Conservation (phyloP, 768 basidiomycete genomes). For the Tremella fuciformis region DNA sequence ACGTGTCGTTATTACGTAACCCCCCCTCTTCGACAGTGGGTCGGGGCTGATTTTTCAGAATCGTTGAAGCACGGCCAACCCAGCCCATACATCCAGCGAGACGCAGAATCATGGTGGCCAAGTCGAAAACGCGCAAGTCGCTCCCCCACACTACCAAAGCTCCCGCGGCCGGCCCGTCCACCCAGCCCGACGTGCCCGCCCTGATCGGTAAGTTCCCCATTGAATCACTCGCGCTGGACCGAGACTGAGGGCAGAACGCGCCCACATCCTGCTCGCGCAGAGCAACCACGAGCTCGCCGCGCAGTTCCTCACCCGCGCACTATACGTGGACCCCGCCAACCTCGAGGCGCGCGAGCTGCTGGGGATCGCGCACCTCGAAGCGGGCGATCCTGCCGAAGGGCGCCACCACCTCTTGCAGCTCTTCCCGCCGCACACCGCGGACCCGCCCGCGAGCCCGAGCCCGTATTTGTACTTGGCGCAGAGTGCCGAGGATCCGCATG, state of each 20-base stretch:
- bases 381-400: constrained; percentile 59
- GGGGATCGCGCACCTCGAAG: constrained; percentile 74
- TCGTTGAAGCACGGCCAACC: too few relatives aligned
- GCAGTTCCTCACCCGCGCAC: constrained; percentile 66
- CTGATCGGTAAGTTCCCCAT: constrained; percentile 3
- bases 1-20: too few relatives aligned
- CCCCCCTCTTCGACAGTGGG: too few relatives aligned
- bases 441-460: constrained; percentile 60
- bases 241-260: constrained; percentile 57
- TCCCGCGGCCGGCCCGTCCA: background rate
- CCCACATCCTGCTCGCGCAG: constrained; percentile 74
- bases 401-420: constrained; percentile 61
- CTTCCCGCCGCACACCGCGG: constrained; percentile 56
- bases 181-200: background rate
- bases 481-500: constrained; percentile 69
- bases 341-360: constrained; percentile 73
- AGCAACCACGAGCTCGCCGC: constrained; percentile 79
- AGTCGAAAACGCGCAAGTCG: too few relatives aligned
- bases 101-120: too few relatives aligned
- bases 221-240: background rate
- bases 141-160: too few relatives aligned
- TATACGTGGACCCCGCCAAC: constrained; percentile 65
- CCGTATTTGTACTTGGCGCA: constrained; percentile 89
- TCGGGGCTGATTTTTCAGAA: too few relatives aligned
- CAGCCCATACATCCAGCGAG: too few relatives aligned